Evolutionary conservation across 345 rosid genomes (phyloP).

Genomic region (Noccaea bulbosa): DNA sequence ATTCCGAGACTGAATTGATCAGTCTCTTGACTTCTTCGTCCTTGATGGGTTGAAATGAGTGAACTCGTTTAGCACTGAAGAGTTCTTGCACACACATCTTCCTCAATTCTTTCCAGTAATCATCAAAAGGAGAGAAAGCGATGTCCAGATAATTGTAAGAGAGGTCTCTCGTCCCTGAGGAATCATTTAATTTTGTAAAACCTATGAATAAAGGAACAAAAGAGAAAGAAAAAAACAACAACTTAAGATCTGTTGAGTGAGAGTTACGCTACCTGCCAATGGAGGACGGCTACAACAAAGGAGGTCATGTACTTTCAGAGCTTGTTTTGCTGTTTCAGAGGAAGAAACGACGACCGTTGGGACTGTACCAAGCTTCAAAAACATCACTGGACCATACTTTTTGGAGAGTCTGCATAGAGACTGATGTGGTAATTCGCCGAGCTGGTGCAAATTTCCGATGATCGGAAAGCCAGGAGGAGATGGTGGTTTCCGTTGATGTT

Average conservation of each 20-base stretch:
- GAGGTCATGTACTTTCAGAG: conserved; percentile 13
- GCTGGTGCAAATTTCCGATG: conserved; percentile 46
- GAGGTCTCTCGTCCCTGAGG: conserved; percentile 5
- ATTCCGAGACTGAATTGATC: neutral
- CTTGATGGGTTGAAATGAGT: neutral
- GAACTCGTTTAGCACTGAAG: conserved; percentile 10
- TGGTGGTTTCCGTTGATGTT: neutral
- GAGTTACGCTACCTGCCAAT: conserved; percentile 8
- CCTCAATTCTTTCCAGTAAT: conserved; percentile 1
- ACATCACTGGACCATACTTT: conserved; percentile 44
- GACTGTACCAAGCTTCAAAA: conserved; percentile 36
- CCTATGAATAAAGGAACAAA: no score
- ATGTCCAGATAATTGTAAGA: conserved; percentile 16
- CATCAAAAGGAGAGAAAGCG: conserved; percentile 17
- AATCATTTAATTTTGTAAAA: no score
- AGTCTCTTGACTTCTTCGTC: conserved; percentile 15
- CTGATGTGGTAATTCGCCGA: conserved; percentile 38
- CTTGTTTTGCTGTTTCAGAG: conserved; percentile 32
- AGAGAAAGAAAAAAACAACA: neutral
- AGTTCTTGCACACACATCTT: conserved; percentile 5
- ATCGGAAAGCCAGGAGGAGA: conserved; percentile 37
- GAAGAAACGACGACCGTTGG: conserved; percentile 34
- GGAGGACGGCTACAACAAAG: conserved; percentile 21
- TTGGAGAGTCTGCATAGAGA: conserved; percentile 39
- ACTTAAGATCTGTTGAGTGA: neutral